phyloP scores from a whole-genome alignment of 169 alveolate species.

The Eimeria maxima region DNA sequence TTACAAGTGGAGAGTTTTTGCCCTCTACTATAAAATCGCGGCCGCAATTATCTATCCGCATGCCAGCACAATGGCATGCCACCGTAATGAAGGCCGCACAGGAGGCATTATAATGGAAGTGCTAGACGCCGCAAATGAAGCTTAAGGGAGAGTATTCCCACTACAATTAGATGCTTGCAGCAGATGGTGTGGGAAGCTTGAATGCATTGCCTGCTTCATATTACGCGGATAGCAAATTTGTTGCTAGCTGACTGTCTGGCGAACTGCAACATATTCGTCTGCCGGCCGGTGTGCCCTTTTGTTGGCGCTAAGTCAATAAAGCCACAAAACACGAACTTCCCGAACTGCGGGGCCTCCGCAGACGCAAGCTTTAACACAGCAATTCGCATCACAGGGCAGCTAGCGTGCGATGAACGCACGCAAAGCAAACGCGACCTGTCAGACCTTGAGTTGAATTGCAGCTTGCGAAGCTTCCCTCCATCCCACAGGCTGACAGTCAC shows the following conservation, averaged over 20 bases:
- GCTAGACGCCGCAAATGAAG: background rate
- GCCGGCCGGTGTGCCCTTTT: background rate
- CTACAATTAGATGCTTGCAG: background rate
- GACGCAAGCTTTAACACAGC: background rate
- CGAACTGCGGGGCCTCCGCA: background rate
- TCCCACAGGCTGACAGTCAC: background rate
- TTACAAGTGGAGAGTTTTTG: background rate
- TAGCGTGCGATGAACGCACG: background rate
- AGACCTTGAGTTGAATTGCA: background rate
- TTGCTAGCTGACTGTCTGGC: no score
- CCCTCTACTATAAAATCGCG: no score
- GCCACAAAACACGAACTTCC: background rate
- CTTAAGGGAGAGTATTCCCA: background rate
- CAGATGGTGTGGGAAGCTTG: background rate
- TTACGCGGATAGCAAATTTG: no score
- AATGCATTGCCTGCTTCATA: background rate
- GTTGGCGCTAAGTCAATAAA: background rate
- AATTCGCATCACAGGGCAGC: background rate
- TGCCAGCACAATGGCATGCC: background rate
- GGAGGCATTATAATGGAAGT: background rate
- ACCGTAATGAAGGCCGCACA: background rate
- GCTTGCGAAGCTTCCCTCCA: background rate
- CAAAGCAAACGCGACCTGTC: background rate
- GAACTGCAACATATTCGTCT: background rate
- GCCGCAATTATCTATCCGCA: background rate